Evolutionary conservation across 371 early-diverging fungal genomes (phyloP), one percentile per base, ranked within the genome.

Genomic region (Haplosporangium sp.): DNA sequence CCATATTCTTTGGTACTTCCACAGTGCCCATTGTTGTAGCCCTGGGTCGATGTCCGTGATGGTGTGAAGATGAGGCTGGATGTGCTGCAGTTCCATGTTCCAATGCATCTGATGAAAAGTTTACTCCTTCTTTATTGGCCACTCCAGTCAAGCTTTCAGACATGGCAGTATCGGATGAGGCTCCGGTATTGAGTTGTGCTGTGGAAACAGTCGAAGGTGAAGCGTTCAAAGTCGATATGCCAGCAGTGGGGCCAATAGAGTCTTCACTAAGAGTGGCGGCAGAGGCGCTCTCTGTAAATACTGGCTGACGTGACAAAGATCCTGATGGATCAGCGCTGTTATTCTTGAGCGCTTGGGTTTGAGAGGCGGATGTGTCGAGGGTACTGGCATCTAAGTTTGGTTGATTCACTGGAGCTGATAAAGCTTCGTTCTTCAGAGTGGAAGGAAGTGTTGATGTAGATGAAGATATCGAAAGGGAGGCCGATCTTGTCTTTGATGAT

Each of bases 11-110:
- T 19, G 81, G 81, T 1, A 79, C 71, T 39, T 71, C 81, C 5
- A 79, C 81, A 8, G 81, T 79, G 15, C 81, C 81, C 81, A 79
- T 74, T 0, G 81, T 79, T 4, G 81, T 79, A 8, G 81, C 81
- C 56, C 81, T 63, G 0, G 81, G 81, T 38, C 81, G 61, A 3
- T 77, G 71, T 11, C 66, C 67, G 3, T 66, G 71, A 34, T 69
- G 69, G 1, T 53, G 1, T 17, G 67, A 55, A 2, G 67, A 39
- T 17, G 78, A 69, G 13, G 42, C 57, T 8, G 68, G 63, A 27
- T 58, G 6, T 6, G 55, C n/a, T 3, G 68, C 40, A 3, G 60
- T 50, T 0, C 53, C 53, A 34, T 76, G 64, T 1, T 10, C 56
- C 66, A 42, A 27, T 5, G 63, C 40, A 35, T 62, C 65, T 13